Evolutionary conservation across 805 yeast genomes (phyloP), one percentile per base, ranked within the genome.

Genomic region (Candida tibetensis): DNA sequence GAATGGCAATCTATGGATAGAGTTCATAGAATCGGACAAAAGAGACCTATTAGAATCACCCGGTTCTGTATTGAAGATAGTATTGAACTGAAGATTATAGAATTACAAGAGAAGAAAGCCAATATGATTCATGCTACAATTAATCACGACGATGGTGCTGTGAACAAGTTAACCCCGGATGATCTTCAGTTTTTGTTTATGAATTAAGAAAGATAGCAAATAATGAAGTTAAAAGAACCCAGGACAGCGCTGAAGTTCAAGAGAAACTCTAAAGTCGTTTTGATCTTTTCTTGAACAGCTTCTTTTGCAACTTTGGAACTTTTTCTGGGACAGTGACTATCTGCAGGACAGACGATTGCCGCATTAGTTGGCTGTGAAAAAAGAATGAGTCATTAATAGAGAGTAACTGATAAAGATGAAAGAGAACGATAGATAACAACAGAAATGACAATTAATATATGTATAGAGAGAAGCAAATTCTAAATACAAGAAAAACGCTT

Each of bases 1-100:
- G 99, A 93, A 60, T 93, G 97, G 89, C 99, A 93, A 60, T 83
- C 95, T 35, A 96, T 95, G 62, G 99, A 93, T 62, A 80, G 99
- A 66, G 97, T 93, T 16, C 98, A 93, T 63, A 79, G 99, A 64
- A 93, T 93, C 46, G 97, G 98, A 4, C 99, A 93, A 60, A 85
- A 77, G 51, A 67, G 99, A 48, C 99, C 99, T 0, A 96, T 93
- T 7, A 77, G 87, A 45, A 88, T 93, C 48, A 89, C 96, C 6
- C 75, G 97, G 32, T 80, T 93, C 55, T 88, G 95, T 49, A 91
- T 93, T 36, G 98, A 90, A 53, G 99, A 93, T 63, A 88, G 96
- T 55, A 93, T 93, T 30, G 99, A 93, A 66, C 84, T 95, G 51
- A 83, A 96, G 61, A 93, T 93, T 50, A 86, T 93, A 36, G 99